phyloP scores from a whole-genome alignment of 2,329 filamentous ascomycete genomes.

The Fusarium cicatricum region DNA sequence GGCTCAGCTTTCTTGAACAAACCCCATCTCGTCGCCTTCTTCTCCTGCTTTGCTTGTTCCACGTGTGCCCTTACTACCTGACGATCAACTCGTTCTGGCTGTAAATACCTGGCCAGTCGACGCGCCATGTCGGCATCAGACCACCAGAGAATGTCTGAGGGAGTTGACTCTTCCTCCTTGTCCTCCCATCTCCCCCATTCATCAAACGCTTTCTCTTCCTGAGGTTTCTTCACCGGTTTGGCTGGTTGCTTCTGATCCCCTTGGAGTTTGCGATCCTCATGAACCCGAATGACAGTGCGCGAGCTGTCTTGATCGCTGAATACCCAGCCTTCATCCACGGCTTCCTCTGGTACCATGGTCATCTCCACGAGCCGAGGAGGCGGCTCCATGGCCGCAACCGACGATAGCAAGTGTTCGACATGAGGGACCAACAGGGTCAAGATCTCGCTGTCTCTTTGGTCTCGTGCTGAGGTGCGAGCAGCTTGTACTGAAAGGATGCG shows the following conservation, averaged over 20 bases:
- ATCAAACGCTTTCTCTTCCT: slow-evolving; percentile 47
- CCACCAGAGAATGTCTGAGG: slow-evolving; percentile 53
- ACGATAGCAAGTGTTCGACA: slow-evolving; percentile 53
- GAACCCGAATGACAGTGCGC: slow-evolving; percentile 46
- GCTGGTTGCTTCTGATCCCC: slow-evolving; percentile 11
- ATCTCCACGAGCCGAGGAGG: slow-evolving; percentile 51
- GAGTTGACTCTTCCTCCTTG: slow-evolving; percentile 4
- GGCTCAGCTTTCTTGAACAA: slow-evolving; percentile 42
- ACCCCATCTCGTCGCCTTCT: slow-evolving; percentile 47
- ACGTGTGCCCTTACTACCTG: slow-evolving; percentile 44
- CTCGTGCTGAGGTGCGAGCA: slow-evolving; percentile 45
- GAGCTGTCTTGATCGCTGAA: slow-evolving; percentile 47
- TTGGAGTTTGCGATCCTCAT: slow-evolving; percentile 21
- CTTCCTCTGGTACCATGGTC: slow-evolving; percentile 54
- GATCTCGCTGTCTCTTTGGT: slow-evolving; percentile 50
- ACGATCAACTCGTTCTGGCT: slow-evolving; percentile 46
- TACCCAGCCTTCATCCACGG: slow-evolving; percentile 49
- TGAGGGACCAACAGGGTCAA: slow-evolving; percentile 52
- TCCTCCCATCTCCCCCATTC: slow-evolving; percentile 57
- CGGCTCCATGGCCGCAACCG: slow-evolving; percentile 46
- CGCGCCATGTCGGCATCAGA: slow-evolving; percentile 55
- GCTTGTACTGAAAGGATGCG: slow-evolving; percentile 49
- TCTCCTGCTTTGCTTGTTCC: slow-evolving; percentile 46
- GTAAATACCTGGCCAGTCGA: slow-evolving; percentile 55
- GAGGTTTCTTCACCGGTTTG: neutral